A percentile compares a stretch with the other conserved stretches of the same genome.
These are phyloP conservation scores for Epichloe sibirici DNA, from an alignment of 2,329 filamentous ascomycete species.

Conservation along the genomic window DNA sequence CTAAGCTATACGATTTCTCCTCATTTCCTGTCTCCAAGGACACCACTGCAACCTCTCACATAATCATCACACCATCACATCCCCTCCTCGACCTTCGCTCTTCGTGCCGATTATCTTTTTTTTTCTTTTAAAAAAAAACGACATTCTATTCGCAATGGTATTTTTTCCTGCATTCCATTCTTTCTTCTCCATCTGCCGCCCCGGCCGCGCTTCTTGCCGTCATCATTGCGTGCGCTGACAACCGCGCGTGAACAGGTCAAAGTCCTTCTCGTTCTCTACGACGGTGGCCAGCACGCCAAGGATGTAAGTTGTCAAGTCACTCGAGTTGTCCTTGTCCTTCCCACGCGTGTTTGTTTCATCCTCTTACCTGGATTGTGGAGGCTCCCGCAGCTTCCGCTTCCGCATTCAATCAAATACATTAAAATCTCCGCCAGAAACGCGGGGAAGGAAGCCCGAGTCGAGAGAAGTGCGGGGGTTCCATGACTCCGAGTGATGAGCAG, in stretches of 20 bases:
- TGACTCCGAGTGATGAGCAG: not conserved
- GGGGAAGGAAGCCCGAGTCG: not conserved
- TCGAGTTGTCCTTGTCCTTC: not conserved
- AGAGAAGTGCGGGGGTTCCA: not conserved
- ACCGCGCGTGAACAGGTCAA: slow-evolving; percentile 58
- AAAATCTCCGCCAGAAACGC: not conserved
- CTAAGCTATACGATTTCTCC: not conserved
- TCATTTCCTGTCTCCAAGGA: not conserved
- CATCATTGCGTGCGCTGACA: slow-evolving; percentile 40
- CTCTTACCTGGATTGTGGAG: not conserved
- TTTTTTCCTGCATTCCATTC: slow-evolving; percentile 17
- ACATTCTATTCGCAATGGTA: slow-evolving; percentile 17
- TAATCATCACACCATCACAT: not conserved
- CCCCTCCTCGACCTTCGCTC: too few relatives aligned
- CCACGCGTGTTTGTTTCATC: not conserved
- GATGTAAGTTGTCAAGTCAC: slow-evolving; percentile 43
- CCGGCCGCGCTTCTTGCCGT: slow-evolving; percentile 29
- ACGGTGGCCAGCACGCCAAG: slow-evolving; percentile 78
- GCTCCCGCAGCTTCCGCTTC: not conserved
- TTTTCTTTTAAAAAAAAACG: too few relatives aligned
- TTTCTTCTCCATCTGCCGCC: slow-evolving; percentile 18
- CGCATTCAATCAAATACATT: not conserved
- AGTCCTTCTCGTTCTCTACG: slow-evolving; percentile 88
- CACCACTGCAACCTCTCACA: not conserved
- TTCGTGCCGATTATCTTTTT: too few relatives aligned